Evolutionary conservation across 1,139 yeast genomes (phyloP), one percentile per base, ranked within the genome.

Genomic region (Suhomyces guaymorum): DNA sequence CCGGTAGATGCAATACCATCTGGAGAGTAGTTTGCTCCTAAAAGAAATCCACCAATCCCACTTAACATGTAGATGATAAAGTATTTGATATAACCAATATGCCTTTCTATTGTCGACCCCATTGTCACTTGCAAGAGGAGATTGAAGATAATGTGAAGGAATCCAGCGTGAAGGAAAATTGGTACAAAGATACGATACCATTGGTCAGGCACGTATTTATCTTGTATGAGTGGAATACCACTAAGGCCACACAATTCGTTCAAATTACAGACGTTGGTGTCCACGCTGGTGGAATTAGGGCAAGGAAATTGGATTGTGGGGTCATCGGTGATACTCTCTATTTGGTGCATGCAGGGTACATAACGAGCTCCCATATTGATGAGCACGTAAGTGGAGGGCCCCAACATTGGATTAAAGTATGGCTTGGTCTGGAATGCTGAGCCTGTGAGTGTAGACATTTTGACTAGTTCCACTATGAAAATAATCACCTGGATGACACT

Each of bases 351-450:
- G 53, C 92, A 83, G 0, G 89, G 88, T 0, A 77, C 72, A 54
- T 80, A 83, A 27, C 90, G 58, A 3, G 89, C 82, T 1, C 90
- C 90, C 76, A 80, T 75, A 47, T 80, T 75, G 39, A 82, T 80
- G 51, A 79, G 66, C 7, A 82, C 61, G 49, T 81, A 81, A 0
- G 82, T 63, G 2, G 88, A 80, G n/a, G 92, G 92, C 1, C 92
- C 92, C 30, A 83, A 59, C 90, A 83, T 82, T 7, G 90, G 90
- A 52, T 83, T 83, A 61, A 83, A 81, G 41, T 78, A 73, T 3
- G 92, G 92, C 47, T 79, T 58, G 1, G 87, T 79, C 54, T 80
- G 87, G 43, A 83, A 75, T 2, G 85, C 81, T 4, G 78, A 70
- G 2, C 88, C 88, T 0, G 90, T 82, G 30, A 78, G 61, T 6